These are phyloP conservation scores for Millerozyma acaciae DNA, from an alignment of 805 yeast genomes.

Conservation along the genomic window DNA sequence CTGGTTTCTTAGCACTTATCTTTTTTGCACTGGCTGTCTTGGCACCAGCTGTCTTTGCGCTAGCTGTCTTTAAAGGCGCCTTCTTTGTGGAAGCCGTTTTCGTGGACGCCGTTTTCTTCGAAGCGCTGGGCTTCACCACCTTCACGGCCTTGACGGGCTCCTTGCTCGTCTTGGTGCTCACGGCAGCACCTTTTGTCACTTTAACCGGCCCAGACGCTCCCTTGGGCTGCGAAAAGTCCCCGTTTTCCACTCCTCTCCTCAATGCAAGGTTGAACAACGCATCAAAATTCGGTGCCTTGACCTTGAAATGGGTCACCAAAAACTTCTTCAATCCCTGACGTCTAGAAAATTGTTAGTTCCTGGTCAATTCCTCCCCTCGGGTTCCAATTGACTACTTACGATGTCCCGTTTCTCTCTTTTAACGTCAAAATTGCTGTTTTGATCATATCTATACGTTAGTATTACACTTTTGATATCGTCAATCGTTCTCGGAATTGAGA, in stretches of 20 bases:
- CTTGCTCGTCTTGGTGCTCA: conserved; percentile 7
- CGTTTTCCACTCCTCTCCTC: conserved; percentile 76
- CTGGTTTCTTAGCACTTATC: conserved; percentile 14
- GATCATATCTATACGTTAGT: conserved; percentile 47
- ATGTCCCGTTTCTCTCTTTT: conserved; percentile 77
- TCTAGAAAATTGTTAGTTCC: conserved; percentile 31
- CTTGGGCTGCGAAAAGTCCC: conserved; percentile 77
- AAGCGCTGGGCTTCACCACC: conserved; percentile 16
- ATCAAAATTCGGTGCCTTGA: conserved; percentile 65
- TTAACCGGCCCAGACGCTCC: conserved; percentile 88
- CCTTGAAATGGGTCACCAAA: conserved; percentile 59
- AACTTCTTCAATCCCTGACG: conserved; percentile 88
- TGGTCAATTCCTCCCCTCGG: background rate
- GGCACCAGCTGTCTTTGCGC: conserved; percentile 10
- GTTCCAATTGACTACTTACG: conserved; percentile 42
- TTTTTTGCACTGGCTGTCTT: conserved; percentile 13
- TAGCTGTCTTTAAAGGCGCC: conserved; percentile 16
- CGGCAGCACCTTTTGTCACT: conserved; percentile 37
- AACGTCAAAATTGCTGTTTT: conserved; percentile 64
- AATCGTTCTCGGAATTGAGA: too few relatives aligned
- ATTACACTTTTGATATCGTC: conserved; percentile 1
- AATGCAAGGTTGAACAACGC: conserved; percentile 72
- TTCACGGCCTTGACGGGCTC: conserved; percentile 28
- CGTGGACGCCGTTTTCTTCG: conserved; percentile 7
- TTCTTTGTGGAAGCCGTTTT: conserved; percentile 13